A percentile compares a stretch with the other conserved stretches of the same genome.
phyloP scores from a whole-genome alignment of 176 grass and related monocot genomes.

The sorghum (Sorghum bicolor) region DNA sequence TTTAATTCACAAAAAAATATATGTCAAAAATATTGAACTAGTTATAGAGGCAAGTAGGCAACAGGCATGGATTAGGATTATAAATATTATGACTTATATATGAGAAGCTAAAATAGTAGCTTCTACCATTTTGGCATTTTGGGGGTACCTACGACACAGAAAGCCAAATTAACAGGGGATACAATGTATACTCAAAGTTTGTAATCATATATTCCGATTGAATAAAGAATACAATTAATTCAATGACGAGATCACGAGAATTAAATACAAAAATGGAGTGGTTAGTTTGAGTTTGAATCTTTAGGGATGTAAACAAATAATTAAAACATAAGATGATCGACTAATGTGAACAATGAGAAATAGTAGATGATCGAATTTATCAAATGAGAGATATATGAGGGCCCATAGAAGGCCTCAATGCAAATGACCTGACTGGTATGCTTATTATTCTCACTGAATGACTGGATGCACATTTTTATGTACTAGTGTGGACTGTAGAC shows the following conservation, averaged over 20 bases:
- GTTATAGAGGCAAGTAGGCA: not conserved
- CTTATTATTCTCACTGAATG: not conserved
- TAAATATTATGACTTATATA: not conserved
- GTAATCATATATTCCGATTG: not conserved
- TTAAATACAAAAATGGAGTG: not conserved
- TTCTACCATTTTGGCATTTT: too few species aligned
- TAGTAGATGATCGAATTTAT: not conserved
- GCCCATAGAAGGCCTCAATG: too few species aligned
- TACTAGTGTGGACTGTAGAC: not conserved
- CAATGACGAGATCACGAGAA: not conserved
- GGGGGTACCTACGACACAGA: too few species aligned
- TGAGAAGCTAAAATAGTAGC: too few species aligned
- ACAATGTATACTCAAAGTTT: not conserved
- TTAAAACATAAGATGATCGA: too few species aligned
- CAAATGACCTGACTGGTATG: not conserved
- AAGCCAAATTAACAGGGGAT: not conserved
- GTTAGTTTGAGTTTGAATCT: not conserved
- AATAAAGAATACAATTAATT: not conserved
- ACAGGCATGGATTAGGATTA: not conserved
- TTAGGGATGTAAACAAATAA: too few species aligned
- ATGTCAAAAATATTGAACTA: not conserved
- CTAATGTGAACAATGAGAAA: too few species aligned
- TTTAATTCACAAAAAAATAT: not conserved
- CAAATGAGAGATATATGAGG: not conserved
- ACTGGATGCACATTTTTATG: not conserved